These are phyloP conservation scores for Selenicereus undatus DNA, from an alignment of 148 eudicot species.

Conservation along the genomic window DNA sequence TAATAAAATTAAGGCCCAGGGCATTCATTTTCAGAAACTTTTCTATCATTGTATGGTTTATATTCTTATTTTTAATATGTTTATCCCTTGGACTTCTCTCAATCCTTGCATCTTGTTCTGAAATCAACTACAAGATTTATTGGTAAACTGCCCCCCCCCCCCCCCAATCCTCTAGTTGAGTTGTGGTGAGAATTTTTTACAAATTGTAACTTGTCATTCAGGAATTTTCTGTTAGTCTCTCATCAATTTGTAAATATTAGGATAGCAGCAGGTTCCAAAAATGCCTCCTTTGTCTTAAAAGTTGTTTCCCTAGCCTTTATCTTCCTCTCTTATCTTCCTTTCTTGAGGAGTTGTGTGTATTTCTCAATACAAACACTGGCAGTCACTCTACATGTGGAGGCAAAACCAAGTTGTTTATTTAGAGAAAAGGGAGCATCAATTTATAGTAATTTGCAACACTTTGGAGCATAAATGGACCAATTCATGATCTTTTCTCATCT, in stretches of 20 bases:
- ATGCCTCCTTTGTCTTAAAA: background rate
- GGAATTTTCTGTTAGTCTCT: background rate
- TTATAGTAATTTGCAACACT: background rate
- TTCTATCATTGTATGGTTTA: background rate
- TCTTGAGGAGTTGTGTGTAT: background rate
- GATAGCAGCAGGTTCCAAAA: background rate
- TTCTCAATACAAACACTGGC: background rate
- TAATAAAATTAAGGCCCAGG: too few species aligned
- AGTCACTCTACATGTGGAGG: background rate
- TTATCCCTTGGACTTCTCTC: background rate
- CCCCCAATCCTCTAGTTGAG: background rate
- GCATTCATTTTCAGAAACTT: too few species aligned
- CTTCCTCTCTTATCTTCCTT: background rate
- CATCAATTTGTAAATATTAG: background rate
- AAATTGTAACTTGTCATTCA: background rate
- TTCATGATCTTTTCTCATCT: constrained; percentile 3
- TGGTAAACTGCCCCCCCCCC: background rate
- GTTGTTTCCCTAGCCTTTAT: background rate
- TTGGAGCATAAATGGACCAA: background rate
- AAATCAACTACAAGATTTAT: constrained; percentile 3
- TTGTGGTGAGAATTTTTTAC: background rate
- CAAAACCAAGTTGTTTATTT: background rate
- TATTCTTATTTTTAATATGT: background rate
- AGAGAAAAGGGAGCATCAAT: background rate
- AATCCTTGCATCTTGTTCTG: background rate